Evolutionary conservation across 306 rosid species (phyloP), one percentile per base, ranked within the genome.

Genomic region (Bauhinia variegata): DNA sequence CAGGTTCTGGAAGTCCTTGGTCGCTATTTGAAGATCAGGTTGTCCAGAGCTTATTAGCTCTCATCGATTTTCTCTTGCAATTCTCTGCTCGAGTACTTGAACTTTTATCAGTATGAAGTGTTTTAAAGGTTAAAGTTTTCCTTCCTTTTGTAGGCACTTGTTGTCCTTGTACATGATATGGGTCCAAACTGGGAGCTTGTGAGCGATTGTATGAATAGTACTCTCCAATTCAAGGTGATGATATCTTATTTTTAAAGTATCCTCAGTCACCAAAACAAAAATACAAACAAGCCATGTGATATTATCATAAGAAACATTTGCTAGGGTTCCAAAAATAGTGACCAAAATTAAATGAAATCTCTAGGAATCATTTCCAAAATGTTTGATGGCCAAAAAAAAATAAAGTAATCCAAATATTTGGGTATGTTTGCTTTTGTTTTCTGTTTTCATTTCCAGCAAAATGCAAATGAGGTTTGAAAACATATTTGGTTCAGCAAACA

Each of bases 141-240:
- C 49, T 68, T 32, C 68, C 23, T 67, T 18, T 72, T 83, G 83
- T 76, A 81, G 85, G 99, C 97, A 67, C 97, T 95, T 78, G 97
- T 95, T 82, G 99, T 95, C 55, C 83, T 91, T 63, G 99, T 91
- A 50, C 99, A 95, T 74, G 99, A 95, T 77, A 88, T 95, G 99
- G 99, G 99, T 68, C 99, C 89, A 19, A 95, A 95, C 65, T 95
- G 99, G 99, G 99, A 95, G 91, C 91, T 95, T 48, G 82, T 95
- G 50, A 88, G 97, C 48, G 99, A 95, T 80, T 96, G 95, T 55
- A 84, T 95, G 71, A 95, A 88, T 75, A 87, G 89, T 69, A 85
- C 92, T 28, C 78, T 95, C 70, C 99, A 91, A 57, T 84, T 95
- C 49, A 90, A 91, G 97, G 99, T 95, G 78, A 65, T 62, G 49